A percentile compares a stretch with the other conserved stretches of the same genome.
Conservation (phyloP, 208 protist species). For the Trypanosoma rangeli region DNA sequence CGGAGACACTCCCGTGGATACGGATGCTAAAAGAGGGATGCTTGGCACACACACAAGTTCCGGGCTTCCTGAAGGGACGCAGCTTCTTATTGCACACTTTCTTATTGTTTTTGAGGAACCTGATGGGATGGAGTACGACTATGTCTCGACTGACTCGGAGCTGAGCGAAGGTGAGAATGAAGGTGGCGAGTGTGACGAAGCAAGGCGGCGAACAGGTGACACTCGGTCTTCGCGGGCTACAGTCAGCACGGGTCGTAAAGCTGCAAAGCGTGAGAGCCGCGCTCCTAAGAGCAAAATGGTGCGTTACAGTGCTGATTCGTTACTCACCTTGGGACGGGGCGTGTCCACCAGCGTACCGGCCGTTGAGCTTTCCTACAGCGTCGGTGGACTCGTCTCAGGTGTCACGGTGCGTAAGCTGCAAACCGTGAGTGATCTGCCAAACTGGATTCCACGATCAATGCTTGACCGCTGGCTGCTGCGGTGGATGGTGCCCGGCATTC, state of each 20-base stretch:
- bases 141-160: slow-evolving; percentile 25
- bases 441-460: slow-evolving; percentile 57
- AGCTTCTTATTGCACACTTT: slow-evolving; percentile 18
- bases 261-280: slow-evolving; percentile 19
- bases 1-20: neutral
- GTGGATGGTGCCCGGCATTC: slow-evolving; percentile 41
- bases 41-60: neutral
- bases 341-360: slow-evolving; percentile 31
- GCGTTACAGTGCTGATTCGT: neutral
- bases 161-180: slow-evolving; percentile 3
- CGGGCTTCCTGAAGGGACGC: slow-evolving; percentile 14
- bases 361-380: slow-evolving; percentile 67
- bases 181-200: neutral
- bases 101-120: slow-evolving; percentile 31
- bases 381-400: slow-evolving; percentile 54
- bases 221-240: neutral
- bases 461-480: slow-evolving; percentile 48
- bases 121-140: slow-evolving; percentile 17
- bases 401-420: slow-evolving; percentile 68
- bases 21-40: neutral
- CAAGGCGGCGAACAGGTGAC: neutral
- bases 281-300: slow-evolving; percentile 19
- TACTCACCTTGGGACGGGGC: slow-evolving; percentile 14
- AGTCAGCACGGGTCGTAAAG: slow-evolving; percentile 1
- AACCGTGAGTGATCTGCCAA: slow-evolving; percentile 59